Evolutionary conservation across 2,329 filamentous ascomycete genomes (phyloP).

Genomic region (Fusarium incarnatum): DNA sequence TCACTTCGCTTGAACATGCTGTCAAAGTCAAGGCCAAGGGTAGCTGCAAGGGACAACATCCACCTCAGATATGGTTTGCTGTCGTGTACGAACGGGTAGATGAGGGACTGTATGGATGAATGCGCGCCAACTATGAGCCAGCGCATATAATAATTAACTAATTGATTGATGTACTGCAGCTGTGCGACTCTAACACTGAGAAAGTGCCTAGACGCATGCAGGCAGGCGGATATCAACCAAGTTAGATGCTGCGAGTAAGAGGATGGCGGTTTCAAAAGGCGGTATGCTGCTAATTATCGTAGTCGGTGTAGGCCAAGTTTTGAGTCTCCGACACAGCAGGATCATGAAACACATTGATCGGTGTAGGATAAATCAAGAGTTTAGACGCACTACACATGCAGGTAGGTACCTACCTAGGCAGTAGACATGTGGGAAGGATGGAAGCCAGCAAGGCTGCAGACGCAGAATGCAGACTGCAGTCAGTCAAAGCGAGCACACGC

Average conservation of each 20-base stretch:
- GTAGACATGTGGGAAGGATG: slow-evolving; percentile 17
- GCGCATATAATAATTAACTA: slow-evolving; percentile 5
- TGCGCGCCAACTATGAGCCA: slow-evolving; percentile 31
- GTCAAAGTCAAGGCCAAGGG: slow-evolving; percentile 15
- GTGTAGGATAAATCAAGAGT: slow-evolving; percentile 29
- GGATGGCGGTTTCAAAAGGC: slow-evolving; percentile 38
- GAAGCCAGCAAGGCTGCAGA: slow-evolving; percentile 28
- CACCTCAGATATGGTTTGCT: slow-evolving; percentile 18
- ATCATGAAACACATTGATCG: slow-evolving; percentile 36
- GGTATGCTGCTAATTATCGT: slow-evolving; percentile 30
- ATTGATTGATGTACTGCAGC: neutral
- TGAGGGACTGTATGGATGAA: slow-evolving; percentile 17
- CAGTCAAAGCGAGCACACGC: slow-evolving; percentile 10
- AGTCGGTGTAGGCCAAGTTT: slow-evolving; percentile 33
- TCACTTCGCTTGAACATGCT: slow-evolving; percentile 4
- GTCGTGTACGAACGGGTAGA: slow-evolving; percentile 37
- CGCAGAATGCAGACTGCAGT: neutral
- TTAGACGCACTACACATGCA: slow-evolving; percentile 17
- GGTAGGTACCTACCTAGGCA: slow-evolving; percentile 6
- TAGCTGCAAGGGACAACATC: slow-evolving; percentile 34
- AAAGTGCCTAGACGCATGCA: slow-evolving; percentile 18
- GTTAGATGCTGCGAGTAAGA: slow-evolving; percentile 21
- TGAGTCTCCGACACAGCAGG: slow-evolving; percentile 7
- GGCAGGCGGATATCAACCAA: neutral
- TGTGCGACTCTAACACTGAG: slow-evolving; percentile 12